These are phyloP conservation scores for Helenozyma baotianmanensis DNA, from an alignment of 805 yeast genomes.

Conservation along the genomic window DNA sequence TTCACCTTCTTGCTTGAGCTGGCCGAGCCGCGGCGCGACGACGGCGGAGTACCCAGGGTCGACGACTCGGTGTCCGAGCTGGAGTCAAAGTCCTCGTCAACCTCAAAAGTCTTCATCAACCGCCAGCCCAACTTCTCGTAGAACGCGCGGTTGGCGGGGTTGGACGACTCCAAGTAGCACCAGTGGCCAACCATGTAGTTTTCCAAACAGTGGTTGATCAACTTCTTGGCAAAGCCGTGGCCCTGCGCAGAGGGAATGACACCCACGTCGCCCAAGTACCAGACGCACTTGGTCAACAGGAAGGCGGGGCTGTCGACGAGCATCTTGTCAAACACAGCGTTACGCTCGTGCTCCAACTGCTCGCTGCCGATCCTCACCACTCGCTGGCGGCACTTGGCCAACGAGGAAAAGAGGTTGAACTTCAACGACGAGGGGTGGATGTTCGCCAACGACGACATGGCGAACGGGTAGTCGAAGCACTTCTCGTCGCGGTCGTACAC, in stretches of 20 bases:
- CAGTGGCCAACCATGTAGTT: slow-evolving; percentile 36
- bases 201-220: slow-evolving; percentile 47
- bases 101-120: slow-evolving; percentile 27
- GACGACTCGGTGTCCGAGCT: slow-evolving; percentile 11
- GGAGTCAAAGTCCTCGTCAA: slow-evolving; percentile 20
- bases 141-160: slow-evolving; percentile 48
- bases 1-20: slow-evolving; percentile 3
- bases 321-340: slow-evolving; percentile 31
- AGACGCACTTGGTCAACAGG: slow-evolving; percentile 34
- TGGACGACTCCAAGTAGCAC: slow-evolving; percentile 54
- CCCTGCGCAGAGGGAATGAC: slow-evolving; percentile 56
- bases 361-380: slow-evolving; percentile 49
- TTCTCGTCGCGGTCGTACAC: slow-evolving; percentile 21
- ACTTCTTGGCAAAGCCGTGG: slow-evolving; percentile 50
- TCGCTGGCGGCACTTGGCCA: slow-evolving; percentile 46
- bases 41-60: slow-evolving; percentile 3
- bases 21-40: slow-evolving; percentile 11
- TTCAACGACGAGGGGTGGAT: slow-evolving; percentile 31
- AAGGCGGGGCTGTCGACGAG: slow-evolving; percentile 24
- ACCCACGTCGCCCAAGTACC: slow-evolving; percentile 60
- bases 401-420: slow-evolving; percentile 31
- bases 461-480: slow-evolving; percentile 17
- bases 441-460: slow-evolving; percentile 19
- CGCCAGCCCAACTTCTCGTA: slow-evolving; percentile 52
- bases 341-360: slow-evolving; percentile 40